Evolutionary conservation across 192 early-diverging fungal species (phyloP).

Genomic region (Coemansia sp.): DNA sequence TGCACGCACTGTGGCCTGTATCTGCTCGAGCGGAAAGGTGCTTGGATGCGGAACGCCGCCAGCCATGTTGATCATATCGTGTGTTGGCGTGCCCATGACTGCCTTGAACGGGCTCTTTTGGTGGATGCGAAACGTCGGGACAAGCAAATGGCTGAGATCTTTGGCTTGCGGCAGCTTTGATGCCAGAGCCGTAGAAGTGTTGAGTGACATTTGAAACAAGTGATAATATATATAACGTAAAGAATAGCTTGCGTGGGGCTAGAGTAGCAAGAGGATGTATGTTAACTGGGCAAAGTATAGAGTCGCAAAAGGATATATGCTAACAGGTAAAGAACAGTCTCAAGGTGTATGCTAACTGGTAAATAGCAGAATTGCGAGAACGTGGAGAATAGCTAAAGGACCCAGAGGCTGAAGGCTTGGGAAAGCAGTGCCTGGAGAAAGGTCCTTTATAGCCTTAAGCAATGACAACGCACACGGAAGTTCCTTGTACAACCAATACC

Average conservation of each 20-base stretch:
- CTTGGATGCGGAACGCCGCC: conserved; percentile 67
- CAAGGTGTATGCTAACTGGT: no score
- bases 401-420: no score
- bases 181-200: conserved; percentile 2
- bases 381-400: no score
- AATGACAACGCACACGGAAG: no score
- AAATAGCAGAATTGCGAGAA: no score
- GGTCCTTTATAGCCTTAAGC: no score
- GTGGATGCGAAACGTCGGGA: conserved; percentile 37
- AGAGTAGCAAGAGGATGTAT: neutral
- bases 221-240: neutral
- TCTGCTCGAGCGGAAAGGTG: conserved; percentile 64
- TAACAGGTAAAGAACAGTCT: no score
- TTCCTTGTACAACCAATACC: no score
- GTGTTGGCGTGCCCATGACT: conserved; percentile 48
- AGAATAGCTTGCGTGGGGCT: neutral
- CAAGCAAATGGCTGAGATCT: conserved; percentile 41
- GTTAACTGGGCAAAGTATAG: no score
- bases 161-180: conserved; percentile 23
- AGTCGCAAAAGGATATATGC: no score
- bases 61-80: conserved; percentile 65
- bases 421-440: no score
- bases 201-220: conserved; percentile 17
- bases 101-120: conserved; percentile 52
- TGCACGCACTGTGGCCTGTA: conserved; percentile 55